These are phyloP conservation scores for Trifolium repens DNA, from an alignment of 306 rosid species.

Conservation along the genomic window DNA sequence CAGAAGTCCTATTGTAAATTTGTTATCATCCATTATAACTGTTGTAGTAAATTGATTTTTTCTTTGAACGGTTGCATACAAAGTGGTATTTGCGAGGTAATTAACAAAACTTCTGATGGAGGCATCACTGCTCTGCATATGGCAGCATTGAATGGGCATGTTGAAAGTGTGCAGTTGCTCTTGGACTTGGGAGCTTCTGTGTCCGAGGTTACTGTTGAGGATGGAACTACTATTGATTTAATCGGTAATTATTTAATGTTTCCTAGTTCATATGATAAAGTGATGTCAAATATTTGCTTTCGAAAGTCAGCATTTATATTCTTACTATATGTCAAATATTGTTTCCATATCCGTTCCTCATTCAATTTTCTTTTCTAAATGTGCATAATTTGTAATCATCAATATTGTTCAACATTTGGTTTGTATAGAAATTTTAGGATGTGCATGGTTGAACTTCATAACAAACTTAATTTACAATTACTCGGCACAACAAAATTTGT, in stretches of 20 bases:
- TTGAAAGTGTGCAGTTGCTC: slow-evolving; percentile 83
- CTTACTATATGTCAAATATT: slow-evolving; percentile 12
- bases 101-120: slow-evolving; percentile 88
- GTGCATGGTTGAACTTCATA: slow-evolving; percentile 10
- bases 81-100: slow-evolving; percentile 70
- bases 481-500: background rate
- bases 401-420: slow-evolving; percentile 16
- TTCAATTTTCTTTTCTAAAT: background rate
- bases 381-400: background rate
- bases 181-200: slow-evolving; percentile 90
- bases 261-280: slow-evolving; percentile 12
- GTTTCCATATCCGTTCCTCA: slow-evolving; percentile 13
- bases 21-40: slow-evolving; percentile 23
- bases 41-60: slow-evolving; percentile 39
- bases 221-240: slow-evolving; percentile 89
- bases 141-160: slow-evolving; percentile 95
- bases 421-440: background rate
- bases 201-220: slow-evolving; percentile 76
- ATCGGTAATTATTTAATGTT: slow-evolving; percentile 62
- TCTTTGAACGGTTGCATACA: slow-evolving; percentile 38
- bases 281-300: slow-evolving; percentile 25
- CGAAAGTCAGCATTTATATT: slow-evolving; percentile 29
- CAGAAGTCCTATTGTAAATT: slow-evolving; percentile 31
- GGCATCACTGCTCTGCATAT: slow-evolving; percentile 96
- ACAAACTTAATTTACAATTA: background rate